phyloP scores from a whole-genome alignment of 2,329 filamentous ascomycete genomes.

The Trichoderma oligosporum region DNA sequence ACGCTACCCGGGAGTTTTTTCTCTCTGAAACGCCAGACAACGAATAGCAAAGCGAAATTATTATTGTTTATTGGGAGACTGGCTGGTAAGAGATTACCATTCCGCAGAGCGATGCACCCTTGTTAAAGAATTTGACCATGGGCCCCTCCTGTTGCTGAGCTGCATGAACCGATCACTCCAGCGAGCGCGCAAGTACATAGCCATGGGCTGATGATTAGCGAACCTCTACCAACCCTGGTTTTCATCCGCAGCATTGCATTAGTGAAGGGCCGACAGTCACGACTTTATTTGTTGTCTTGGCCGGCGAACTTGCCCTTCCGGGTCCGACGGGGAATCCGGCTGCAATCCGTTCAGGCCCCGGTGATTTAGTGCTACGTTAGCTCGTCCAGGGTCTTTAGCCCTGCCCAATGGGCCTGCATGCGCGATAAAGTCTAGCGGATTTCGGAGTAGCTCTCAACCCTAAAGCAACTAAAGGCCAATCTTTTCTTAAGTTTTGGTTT shows the following conservation, averaged over 20 bases:
- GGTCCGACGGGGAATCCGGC: background rate
- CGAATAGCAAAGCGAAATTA: background rate
- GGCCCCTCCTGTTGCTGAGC: background rate
- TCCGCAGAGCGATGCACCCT: background rate
- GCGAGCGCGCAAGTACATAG: too few relatives aligned
- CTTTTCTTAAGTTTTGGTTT: too few relatives aligned
- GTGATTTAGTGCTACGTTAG: background rate
- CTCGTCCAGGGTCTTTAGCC: too few relatives aligned
- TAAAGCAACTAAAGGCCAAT: too few relatives aligned
- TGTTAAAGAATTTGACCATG: background rate
- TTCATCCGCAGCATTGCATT: background rate
- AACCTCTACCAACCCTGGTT: background rate
- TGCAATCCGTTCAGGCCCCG: too few relatives aligned
- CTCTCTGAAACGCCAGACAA: background rate
- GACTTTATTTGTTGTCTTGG: background rate
- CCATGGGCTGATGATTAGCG: background rate
- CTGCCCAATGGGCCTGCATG: too few relatives aligned
- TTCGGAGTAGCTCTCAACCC: too few relatives aligned
- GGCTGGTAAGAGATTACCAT: too few relatives aligned
- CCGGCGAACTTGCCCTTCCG: background rate
- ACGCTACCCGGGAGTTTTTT: too few relatives aligned
- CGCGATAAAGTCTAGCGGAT: too few relatives aligned
- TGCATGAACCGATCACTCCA: background rate
- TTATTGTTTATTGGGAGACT: background rate
- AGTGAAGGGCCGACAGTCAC: background rate